A percentile compares a stretch with the other conserved stretches of the same genome.
phyloP scores from a whole-genome alignment of 305 asterid genomes.

The Ilex paraguariensis region DNA sequence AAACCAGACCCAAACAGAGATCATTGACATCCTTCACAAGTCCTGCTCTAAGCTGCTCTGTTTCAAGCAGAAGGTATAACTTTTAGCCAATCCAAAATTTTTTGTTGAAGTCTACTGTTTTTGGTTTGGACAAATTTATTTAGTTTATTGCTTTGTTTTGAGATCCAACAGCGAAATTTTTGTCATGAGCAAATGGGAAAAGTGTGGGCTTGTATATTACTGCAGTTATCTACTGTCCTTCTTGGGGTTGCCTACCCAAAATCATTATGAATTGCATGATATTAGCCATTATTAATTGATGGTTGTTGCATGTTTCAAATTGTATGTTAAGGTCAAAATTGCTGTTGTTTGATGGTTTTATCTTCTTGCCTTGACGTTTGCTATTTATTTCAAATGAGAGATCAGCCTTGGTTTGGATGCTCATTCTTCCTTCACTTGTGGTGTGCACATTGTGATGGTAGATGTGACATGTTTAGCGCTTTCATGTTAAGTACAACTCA shows the following conservation, averaged over 20 bases:
- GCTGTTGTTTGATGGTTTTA: neutral
- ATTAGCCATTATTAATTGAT: too few relatives aligned
- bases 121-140: neutral
- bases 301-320: too few relatives aligned
- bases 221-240: too few relatives aligned
- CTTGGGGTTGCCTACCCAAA: neutral
- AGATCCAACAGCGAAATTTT: neutral
- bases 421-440: too few relatives aligned
- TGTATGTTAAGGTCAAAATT: too few relatives aligned
- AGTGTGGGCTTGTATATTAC: too few relatives aligned
- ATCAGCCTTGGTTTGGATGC: neutral
- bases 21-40: constrained; percentile 59
- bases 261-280: neutral
- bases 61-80: constrained; percentile 56
- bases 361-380: neutral
- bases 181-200: neutral
- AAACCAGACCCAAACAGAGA: constrained; percentile 64
- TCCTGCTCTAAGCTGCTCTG: constrained; percentile 65
- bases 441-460: too few relatives aligned
- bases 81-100: neutral
- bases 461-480: too few relatives aligned
- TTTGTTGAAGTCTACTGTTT: neutral
- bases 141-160: neutral
- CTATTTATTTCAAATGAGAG: neutral
- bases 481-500: too few relatives aligned